A percentile compares a stretch with the other conserved stretches of the same genome.
Conservation (phyloP, 768 basidiomycete genomes). For the Tulasnella sp. region DNA sequence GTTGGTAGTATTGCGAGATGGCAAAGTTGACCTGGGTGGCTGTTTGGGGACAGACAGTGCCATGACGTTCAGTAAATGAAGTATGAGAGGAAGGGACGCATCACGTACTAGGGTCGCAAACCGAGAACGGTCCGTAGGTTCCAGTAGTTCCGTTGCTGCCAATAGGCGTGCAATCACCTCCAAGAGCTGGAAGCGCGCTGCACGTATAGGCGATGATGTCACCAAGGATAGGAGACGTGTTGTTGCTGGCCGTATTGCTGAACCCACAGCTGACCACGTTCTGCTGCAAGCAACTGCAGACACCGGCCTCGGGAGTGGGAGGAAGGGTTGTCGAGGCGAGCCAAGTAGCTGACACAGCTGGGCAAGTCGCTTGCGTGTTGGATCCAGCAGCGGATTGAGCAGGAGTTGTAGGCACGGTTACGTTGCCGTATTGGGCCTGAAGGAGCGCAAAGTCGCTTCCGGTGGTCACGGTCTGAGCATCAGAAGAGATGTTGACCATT, state of each 20-base stretch:
- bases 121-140: slow-evolving; percentile 62
- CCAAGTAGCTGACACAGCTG: slow-evolving; percentile 38
- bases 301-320: slow-evolving; percentile 68
- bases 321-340: slow-evolving; percentile 62
- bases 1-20: slow-evolving; percentile 69
- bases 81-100: slow-evolving; percentile 2
- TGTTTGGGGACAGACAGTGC: slow-evolving; percentile 25
- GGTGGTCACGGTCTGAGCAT: slow-evolving; percentile 55
- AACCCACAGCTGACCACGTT: slow-evolving; percentile 62
- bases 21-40: slow-evolving; percentile 73
- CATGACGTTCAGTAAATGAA: background rate
- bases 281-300: slow-evolving; percentile 66
- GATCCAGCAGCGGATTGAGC: slow-evolving; percentile 42
- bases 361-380: slow-evolving; percentile 48
- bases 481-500: slow-evolving; percentile 65
- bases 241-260: slow-evolving; percentile 50
- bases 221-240: slow-evolving; percentile 44
- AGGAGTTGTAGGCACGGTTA: slow-evolving; percentile 51
- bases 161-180: slow-evolving; percentile 57
- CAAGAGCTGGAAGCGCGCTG: slow-evolving; percentile 47
- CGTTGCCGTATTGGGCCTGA: slow-evolving; percentile 45
- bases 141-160: slow-evolving; percentile 63
- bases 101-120: slow-evolving; percentile 66
- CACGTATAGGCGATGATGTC: slow-evolving; percentile 58
- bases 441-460: slow-evolving; percentile 60